Evolutionary conservation across 2,329 filamentous ascomycete genomes (phyloP).

Genomic region (Fusarium euwallaceae): DNA sequence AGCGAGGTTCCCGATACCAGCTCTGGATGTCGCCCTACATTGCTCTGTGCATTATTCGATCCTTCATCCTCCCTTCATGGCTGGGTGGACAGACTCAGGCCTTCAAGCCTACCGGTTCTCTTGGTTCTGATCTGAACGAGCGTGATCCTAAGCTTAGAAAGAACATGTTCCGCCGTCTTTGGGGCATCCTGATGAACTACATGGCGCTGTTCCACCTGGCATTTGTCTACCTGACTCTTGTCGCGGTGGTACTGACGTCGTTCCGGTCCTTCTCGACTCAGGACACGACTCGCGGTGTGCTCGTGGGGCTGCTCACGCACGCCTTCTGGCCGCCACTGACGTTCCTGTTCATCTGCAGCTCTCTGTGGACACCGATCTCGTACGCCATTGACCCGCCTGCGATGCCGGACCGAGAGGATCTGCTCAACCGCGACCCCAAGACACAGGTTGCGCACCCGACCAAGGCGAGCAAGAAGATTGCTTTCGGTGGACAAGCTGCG

Average conservation of each 20-base stretch:
- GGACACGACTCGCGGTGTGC: slow-evolving; percentile 54
- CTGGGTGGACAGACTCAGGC: slow-evolving; percentile 70
- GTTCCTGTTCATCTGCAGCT: slow-evolving; percentile 67
- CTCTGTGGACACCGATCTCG: slow-evolving; percentile 69
- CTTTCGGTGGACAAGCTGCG: slow-evolving; percentile 65
- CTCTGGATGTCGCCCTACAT: slow-evolving; percentile 75
- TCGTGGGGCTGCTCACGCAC: slow-evolving; percentile 69
- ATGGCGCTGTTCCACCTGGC: slow-evolving; percentile 67
- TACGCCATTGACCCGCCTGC: slow-evolving; percentile 72
- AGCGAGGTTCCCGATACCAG: slow-evolving; percentile 67
- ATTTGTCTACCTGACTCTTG: slow-evolving; percentile 67
- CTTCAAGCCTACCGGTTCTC: slow-evolving; percentile 72
- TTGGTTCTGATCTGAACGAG: slow-evolving; percentile 69
- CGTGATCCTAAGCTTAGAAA: slow-evolving; percentile 65
- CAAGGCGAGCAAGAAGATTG: slow-evolving; percentile 65
- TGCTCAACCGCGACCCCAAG: slow-evolving; percentile 68
- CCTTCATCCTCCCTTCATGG: slow-evolving; percentile 70
- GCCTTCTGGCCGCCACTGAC: slow-evolving; percentile 73
- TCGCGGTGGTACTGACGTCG: slow-evolving; percentile 63
- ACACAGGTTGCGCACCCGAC: slow-evolving; percentile 67
- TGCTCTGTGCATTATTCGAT: slow-evolving; percentile 67
- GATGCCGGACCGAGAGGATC: slow-evolving; percentile 69
- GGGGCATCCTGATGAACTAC: slow-evolving; percentile 68
- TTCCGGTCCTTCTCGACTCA: slow-evolving; percentile 63
- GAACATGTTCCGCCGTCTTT: slow-evolving; percentile 66